phyloP scores from a whole-genome alignment of 2,329 filamentous ascomycete species.

The Venturia nashicola region DNA sequence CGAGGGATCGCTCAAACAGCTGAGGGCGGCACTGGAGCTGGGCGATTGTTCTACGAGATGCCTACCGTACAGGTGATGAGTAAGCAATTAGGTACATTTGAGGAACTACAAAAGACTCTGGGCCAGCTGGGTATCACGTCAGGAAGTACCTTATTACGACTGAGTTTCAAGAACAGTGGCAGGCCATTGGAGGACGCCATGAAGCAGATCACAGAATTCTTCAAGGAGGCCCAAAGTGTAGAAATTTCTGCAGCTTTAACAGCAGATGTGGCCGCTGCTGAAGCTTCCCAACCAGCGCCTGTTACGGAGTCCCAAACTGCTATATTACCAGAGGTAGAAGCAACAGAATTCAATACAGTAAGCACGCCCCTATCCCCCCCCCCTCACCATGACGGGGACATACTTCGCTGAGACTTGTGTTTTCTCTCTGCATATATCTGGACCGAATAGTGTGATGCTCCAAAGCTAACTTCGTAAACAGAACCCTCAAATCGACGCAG shows the following conservation, averaged over 20 bases:
- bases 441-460: not conserved
- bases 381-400: not conserved
- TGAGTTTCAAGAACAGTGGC: slow-evolving; percentile 65
- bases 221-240: slow-evolving; percentile 34
- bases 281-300: not conserved
- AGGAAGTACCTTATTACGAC: slow-evolving; percentile 65
- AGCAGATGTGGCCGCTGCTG: not conserved
- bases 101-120: slow-evolving; percentile 79
- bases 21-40: slow-evolving; percentile 42
- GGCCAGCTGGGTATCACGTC: slow-evolving; percentile 77
- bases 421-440: not conserved
- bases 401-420: not conserved
- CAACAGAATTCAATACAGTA: not conserved
- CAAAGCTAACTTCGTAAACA: not conserved
- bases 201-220: slow-evolving; percentile 65
- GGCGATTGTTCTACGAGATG: slow-evolving; percentile 76
- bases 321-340: not conserved
- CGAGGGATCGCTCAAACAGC: slow-evolving; percentile 57
- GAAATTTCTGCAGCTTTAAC: slow-evolving; percentile 14
- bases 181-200: slow-evolving; percentile 77
- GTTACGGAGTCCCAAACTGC: slow-evolving; percentile 1
- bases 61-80: slow-evolving; percentile 78
- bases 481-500: not conserved
- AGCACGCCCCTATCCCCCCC: not conserved
- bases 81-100: slow-evolving; percentile 62